Base-by-base conservation (phyloP, 495 filamentous ascomycete species). In the Viridothelium virens region DNA sequence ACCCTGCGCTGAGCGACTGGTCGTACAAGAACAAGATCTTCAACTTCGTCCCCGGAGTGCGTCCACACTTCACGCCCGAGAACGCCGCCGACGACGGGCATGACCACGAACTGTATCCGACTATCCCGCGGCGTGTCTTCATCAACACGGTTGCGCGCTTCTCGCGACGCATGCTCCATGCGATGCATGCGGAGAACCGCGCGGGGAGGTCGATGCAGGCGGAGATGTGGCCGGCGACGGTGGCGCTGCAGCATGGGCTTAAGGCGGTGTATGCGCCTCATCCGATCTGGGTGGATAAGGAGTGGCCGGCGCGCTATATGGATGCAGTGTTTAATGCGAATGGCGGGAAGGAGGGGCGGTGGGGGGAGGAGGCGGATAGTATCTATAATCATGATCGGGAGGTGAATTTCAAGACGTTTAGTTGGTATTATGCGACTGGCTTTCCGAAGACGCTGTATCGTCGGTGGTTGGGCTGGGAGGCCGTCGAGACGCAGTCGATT, bases 191-290 rank as follows among this genome's bases (percentile, higher is more conserved):
- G 14, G 86, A 89, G 74, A 84, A 84, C 65, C 66, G 80, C 31
- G 77, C 76, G 1, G 88, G 89, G 14, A 81, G 86, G 25, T 81
- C 84, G 56, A 81, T 91, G 63, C 83, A 82, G 9, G 86, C 86
- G 1, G 88, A 91, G 70, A 89, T 90, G 87, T 85, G 82, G 46
- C 83, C 88, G 1, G 81, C 82, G 37, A 88, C 87, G 0, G 82
- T 82, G 14, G 79, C 87, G 0, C 75, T 91, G 6, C 81, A 87
- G 34, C 88, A 91, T 72, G 89, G 89, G 2, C 78, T 91, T 61
- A 91, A 92, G 73, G 81, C 85, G 1, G 85, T 89, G 6, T 85
- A 82, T 62, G 83, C 82, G 12, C 87, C 87, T 3, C 85, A 90
- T 70, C 88, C 89, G 0, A 85, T 91, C 59, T 91, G 83, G 73